These are phyloP conservation scores for Trichoderma sp. DNA, from an alignment of 2,329 filamentous ascomycete species.

Conservation along the genomic window DNA sequence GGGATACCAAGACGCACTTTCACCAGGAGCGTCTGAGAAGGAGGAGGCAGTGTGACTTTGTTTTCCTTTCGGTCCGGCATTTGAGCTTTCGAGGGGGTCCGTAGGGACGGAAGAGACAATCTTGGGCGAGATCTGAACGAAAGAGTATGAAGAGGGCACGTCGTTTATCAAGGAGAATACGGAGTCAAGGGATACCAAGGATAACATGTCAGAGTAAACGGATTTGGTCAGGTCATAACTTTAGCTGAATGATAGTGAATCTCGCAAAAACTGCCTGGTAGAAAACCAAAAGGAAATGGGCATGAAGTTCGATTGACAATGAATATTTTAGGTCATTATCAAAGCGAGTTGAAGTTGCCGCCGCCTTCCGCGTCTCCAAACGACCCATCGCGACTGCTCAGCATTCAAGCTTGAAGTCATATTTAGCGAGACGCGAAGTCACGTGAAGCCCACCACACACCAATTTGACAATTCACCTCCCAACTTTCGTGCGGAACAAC, in stretches of 20 bases:
- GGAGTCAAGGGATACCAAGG: not conserved
- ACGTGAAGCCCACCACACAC: not conserved
- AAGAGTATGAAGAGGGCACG: not conserved
- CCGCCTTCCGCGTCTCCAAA: not conserved
- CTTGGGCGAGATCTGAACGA: not conserved
- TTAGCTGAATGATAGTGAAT: not conserved
- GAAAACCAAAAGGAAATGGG: not conserved
- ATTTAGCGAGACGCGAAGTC: conserved; percentile 12
- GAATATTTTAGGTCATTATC: too few relatives aligned
- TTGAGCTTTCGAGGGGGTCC: not conserved
- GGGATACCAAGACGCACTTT: not conserved
- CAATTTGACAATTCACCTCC: not conserved
- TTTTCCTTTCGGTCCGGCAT: not conserved
- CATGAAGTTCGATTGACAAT: too few relatives aligned
- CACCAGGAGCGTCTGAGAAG: not conserved
- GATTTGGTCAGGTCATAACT: not conserved
- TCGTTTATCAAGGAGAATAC: not conserved
- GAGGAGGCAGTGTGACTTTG: conserved; percentile 1
- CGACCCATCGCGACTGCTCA: not conserved
- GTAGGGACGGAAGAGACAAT: not conserved
- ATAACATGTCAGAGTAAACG: not conserved
- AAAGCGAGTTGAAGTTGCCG: not conserved
- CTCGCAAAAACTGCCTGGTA: not conserved
- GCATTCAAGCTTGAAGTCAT: not conserved
- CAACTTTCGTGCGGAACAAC: conserved; percentile 33